Evolutionary conservation across 495 filamentous ascomycete genomes (phyloP).

Genomic region (Evernia prunastri): DNA sequence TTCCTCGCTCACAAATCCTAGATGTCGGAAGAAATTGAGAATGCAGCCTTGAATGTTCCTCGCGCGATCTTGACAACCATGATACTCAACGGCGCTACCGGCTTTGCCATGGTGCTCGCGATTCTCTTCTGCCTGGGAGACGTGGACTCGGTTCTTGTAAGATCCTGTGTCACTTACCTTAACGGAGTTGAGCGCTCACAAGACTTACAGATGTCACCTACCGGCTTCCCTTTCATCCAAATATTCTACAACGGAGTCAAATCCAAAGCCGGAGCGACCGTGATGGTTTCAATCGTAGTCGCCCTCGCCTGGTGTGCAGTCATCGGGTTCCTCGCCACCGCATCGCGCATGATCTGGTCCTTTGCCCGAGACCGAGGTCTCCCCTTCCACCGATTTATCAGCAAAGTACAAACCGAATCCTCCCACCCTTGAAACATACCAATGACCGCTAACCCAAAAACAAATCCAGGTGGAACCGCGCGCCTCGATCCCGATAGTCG

Average conservation of each 20-base stretch:
- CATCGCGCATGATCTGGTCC: slow-evolving; percentile 49
- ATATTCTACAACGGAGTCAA: slow-evolving; percentile 40
- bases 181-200: neutral
- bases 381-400: slow-evolving; percentile 47
- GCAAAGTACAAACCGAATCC: slow-evolving; percentile 36
- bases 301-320: slow-evolving; percentile 30
- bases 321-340: slow-evolving; percentile 41
- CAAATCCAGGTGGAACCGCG: slow-evolving; percentile 39
- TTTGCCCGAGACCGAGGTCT: slow-evolving; percentile 50
- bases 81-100: slow-evolving; percentile 40
- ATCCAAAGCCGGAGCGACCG: slow-evolving; percentile 35
- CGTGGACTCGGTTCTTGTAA: slow-evolving; percentile 31
- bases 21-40: slow-evolving; percentile 48
- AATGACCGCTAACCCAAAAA: slow-evolving; percentile 2
- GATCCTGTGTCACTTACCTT: neutral
- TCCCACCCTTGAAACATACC: neutral
- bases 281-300: slow-evolving; percentile 40
- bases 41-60: slow-evolving; percentile 40
- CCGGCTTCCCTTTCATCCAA: slow-evolving; percentile 44
- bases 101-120: slow-evolving; percentile 43
- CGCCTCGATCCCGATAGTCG: slow-evolving; percentile 48
- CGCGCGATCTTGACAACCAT: slow-evolving; percentile 40
- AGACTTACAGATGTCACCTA: slow-evolving; percentile 17
- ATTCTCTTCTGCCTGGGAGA: slow-evolving; percentile 43
- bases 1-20: slow-evolving; percentile 17